Evolutionary conservation across 805 yeast genomes (phyloP), one percentile per base, ranked within the genome.

Genomic region (Blastobotrys muscicola): DNA sequence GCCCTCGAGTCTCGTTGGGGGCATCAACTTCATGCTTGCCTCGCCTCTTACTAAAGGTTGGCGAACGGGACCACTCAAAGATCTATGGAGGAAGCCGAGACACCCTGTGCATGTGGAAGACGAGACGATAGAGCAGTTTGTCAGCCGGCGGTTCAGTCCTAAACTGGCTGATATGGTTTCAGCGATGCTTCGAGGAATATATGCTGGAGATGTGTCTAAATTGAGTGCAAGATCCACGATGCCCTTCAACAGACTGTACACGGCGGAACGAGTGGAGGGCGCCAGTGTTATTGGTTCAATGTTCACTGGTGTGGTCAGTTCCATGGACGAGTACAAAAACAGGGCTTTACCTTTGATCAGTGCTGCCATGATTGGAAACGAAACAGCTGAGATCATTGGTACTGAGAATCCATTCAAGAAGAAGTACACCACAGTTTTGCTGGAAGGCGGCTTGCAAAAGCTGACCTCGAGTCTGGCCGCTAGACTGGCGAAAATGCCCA

Each of bases 131-230:
- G 79, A 75, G 37, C 66, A 72, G 2, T 85, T 86, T 54, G 58
- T 89, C 31, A 56, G 66, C 2, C 67, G 97, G 50, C 64, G 96
- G 47, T 80, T 87, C 57, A 89, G 89, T 2, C 66, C 68, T 7
- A 55, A 57, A 1, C 43, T 64, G 8, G 61, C 81, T 4, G 66
- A 68, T 7, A 62, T 90, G 10, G 63, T 83, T 14, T 83, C 95
- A 61, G 97, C 95, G 0, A 64, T 87, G 3, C 68, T 82, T 58
- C 86, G 87, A 56, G 98, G 98, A 0, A 78, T 92, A 1, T 90
- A 87, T 60, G 96, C 94, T 1, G 92, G 85, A n/a, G 94, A 89
- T 60, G 70, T 78, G 1, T 55, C 69, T 4, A 66, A 74, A 44
- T 61, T 90, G 39, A 83, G 95, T 65, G 77, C 82, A 0, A 64